These are phyloP conservation scores for Alternaria sp. DNA, from an alignment of 2,329 filamentous ascomycete species.

Conservation along the genomic window DNA sequence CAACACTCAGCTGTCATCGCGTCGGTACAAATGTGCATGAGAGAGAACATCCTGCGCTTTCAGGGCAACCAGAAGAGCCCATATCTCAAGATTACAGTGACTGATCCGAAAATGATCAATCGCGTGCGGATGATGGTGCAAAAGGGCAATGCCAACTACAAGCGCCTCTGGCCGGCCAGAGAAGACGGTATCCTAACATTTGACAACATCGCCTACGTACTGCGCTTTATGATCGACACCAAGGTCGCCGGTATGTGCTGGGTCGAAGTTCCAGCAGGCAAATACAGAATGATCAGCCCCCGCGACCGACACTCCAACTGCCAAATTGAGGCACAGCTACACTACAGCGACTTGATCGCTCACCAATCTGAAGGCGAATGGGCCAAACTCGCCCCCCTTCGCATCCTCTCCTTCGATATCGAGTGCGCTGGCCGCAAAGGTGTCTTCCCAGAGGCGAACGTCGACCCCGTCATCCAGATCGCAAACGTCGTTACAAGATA, in stretches of 20 bases:
- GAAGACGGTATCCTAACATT: conserved; percentile 82
- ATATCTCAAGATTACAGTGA: conserved; percentile 92
- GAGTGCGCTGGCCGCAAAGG: conserved; percentile 98
- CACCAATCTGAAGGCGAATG: conserved; percentile 92
- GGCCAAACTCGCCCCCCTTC: conserved; percentile 95
- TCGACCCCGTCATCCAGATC: conserved; percentile 97
- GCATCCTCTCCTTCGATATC: conserved; percentile 96
- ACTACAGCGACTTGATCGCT: conserved; percentile 82
- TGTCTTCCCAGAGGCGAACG: conserved; percentile 90
- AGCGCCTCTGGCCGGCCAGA: conserved; percentile 75
- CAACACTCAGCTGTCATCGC: conserved; percentile 76
- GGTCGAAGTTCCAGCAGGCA: conserved; percentile 81
- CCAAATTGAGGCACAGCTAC: conserved; percentile 90
- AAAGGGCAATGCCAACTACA: conserved; percentile 81
- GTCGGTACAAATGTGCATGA: conserved; percentile 79
- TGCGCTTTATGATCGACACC: conserved; percentile 98
- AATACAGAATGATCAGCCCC: conserved; percentile 73
- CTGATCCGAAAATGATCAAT: conserved; percentile 83
- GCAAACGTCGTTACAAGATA: conserved; percentile 94
- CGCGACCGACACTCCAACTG: conserved; percentile 84
- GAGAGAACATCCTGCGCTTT: conserved; percentile 92
- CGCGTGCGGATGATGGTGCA: conserved; percentile 79
- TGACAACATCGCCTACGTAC: conserved; percentile 92
- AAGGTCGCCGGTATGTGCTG: conserved; percentile 96
- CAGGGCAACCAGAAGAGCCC: conserved; percentile 91